Percentiles rank a stretch among this genome's conserved stretches.
Evolutionary conservation across 2,329 filamentous ascomycete genomes (phyloP).

Genomic region (Parasarocladium wereldwijsianum): DNA sequence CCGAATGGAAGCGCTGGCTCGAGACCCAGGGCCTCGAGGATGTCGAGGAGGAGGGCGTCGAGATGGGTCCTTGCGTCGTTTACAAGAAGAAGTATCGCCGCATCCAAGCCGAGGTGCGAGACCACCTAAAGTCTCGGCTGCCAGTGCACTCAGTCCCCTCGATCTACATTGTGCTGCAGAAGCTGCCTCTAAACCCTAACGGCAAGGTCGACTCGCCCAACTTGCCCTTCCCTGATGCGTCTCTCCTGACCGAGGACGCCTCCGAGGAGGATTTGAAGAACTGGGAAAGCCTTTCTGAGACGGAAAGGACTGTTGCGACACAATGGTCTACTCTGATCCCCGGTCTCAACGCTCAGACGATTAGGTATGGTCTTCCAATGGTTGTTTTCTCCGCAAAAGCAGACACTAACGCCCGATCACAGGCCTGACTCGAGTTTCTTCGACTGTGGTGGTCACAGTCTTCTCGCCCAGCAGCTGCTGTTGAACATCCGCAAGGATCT

Average conservation of each 20-base stretch:
- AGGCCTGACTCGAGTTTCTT: slow-evolving; percentile 21
- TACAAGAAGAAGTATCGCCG: slow-evolving; percentile 28
- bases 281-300: slow-evolving; percentile 27
- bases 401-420: slow-evolving; percentile 21
- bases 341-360: slow-evolving; percentile 50
- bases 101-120: slow-evolving; percentile 37
- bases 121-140: slow-evolving; percentile 52
- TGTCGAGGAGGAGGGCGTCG: slow-evolving; percentile 33
- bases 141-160: slow-evolving; percentile 20
- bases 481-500: slow-evolving; percentile 32
- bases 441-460: slow-evolving; percentile 22
- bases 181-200: slow-evolving; percentile 59
- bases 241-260: slow-evolving; percentile 36
- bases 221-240: slow-evolving; percentile 65
- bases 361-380: slow-evolving; percentile 21
- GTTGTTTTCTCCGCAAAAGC: too few species aligned
- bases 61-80: slow-evolving; percentile 26
- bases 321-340: slow-evolving; percentile 62
- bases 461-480: slow-evolving; percentile 59
- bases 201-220: slow-evolving; percentile 69
- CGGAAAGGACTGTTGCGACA: slow-evolving; percentile 26
- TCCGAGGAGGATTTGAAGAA: slow-evolving; percentile 29
- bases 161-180: slow-evolving; percentile 18
- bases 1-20: slow-evolving; percentile 56
- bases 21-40: slow-evolving; percentile 38